Percentiles rank a stretch among this genome's conserved stretches.
phyloP scores from a whole-genome alignment of 2,329 filamentous ascomycete species.

The Alternaria sp. region DNA sequence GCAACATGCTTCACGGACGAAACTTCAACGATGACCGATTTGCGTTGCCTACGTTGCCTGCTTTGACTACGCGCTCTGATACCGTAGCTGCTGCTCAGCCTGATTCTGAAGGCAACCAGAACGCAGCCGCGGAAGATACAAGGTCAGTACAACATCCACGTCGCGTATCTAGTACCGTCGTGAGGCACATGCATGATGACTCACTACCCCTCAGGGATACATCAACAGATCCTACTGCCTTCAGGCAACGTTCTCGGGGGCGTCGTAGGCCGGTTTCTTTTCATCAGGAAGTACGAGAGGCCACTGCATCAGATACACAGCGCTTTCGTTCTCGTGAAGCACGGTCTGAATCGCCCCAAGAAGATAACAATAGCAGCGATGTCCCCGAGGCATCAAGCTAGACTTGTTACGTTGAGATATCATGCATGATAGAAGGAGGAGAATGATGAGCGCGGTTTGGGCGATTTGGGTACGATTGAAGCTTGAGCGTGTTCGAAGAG shows the following conservation, averaged over 20 bases:
- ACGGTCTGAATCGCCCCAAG: not conserved
- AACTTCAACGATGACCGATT: not conserved
- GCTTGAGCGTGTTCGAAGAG: not conserved
- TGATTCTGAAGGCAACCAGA: not conserved
- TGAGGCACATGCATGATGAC: not conserved
- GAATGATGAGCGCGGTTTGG: not conserved
- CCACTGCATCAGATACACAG: not conserved
- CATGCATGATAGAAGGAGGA: not conserved
- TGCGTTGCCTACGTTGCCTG: not conserved
- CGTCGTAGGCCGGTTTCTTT: not conserved
- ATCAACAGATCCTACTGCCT: not conserved
- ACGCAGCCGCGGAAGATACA: not conserved
- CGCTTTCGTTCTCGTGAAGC: not conserved
- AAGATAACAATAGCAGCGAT: not conserved
- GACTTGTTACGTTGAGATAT: not conserved
- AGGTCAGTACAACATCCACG: not conserved
- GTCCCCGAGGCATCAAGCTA: not conserved
- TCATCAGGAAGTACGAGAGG: not conserved
- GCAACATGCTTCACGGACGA: not conserved
- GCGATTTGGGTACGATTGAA: not conserved
- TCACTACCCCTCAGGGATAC: not conserved
- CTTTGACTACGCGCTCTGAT: not conserved
- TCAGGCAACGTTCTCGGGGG: not conserved
- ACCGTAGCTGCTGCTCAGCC: not conserved
- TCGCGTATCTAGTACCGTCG: not conserved